Evolutionary conservation across 163 green algal species (phyloP), one percentile per base, ranked within the genome.

Genomic region (Scenedesmus sp.): DNA sequence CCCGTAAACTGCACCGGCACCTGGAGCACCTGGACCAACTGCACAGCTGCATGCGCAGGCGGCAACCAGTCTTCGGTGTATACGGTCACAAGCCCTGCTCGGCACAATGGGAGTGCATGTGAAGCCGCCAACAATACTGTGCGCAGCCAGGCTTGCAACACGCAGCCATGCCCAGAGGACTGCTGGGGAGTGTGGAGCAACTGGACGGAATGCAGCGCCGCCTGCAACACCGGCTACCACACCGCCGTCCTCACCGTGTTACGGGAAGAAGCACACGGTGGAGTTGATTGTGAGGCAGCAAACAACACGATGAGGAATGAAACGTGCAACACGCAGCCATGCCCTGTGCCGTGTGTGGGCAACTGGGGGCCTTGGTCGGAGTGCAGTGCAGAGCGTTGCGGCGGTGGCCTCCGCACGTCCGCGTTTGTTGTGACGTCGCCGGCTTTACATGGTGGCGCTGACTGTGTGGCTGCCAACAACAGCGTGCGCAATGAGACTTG

Each of bases 271-370:
- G n/a, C 2, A 26, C 3, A 24, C 72, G 43, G 79, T 13, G 82
- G 82, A 16, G 16, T 35, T 37, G 33, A 51, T 24, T 87, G 82
- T 56, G 35, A 43, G 16, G 35, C n/a, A 20, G 46, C 49, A 35
- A 86, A 86, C 22, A 61, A 42, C 46, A 73, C 81, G 9, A 53
- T 86, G 16, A 24, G 46, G 49, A 61, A 72, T 26, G 24, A 86
- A n/a, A 46, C 46, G 7, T 86, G 81, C 81, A 86, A 86, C 49
- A 72, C 44, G 46, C 44, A 86, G 44, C 81, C 81, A 0, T 86
- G 81, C 30, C 81, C 81, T 18, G 49, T 73, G 44, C 13, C 49
- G 1, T 86, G 81, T 42, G 51, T 70, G 0, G 81, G 81, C 49
- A n/a, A 46, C 2, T 86, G 81, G 81, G 35, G n/a, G 9, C 26